Evolutionary conservation across 495 filamentous ascomycete genomes (phyloP).

Genomic region (Lophium mytilinum): DNA sequence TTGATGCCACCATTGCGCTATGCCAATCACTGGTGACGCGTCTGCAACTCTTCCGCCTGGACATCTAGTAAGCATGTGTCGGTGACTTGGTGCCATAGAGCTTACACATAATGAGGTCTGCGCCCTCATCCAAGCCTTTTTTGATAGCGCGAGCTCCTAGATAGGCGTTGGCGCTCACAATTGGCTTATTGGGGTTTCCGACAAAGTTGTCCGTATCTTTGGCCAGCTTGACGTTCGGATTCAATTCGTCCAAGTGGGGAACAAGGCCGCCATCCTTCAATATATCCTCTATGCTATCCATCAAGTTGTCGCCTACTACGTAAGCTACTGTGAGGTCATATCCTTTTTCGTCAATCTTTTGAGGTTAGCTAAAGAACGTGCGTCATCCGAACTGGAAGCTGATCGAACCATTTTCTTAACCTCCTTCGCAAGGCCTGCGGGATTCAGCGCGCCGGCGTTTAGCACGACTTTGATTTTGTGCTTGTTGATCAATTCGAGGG

Average conservation of each 20-base stretch:
- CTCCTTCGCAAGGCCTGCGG: constrained; percentile 10
- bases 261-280: constrained; percentile 13
- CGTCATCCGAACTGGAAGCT: too few relatives aligned
- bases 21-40: constrained; percentile 46
- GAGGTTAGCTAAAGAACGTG: too few relatives aligned
- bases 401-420: background rate
- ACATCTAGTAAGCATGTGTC: background rate
- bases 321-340: background rate
- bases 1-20: constrained; percentile 42
- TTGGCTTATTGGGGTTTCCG: background rate
- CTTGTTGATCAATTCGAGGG: constrained; percentile 12
- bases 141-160: constrained; percentile 46
- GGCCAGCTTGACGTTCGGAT: background rate
- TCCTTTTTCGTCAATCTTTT: background rate
- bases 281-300: background rate
- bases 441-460: constrained; percentile 25
- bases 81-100: background rate
- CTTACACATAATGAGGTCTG: constrained; percentile 47
- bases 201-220: background rate
- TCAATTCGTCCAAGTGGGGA: background rate
- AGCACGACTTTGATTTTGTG: constrained; percentile 26
- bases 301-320: background rate
- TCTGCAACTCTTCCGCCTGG: constrained; percentile 44
- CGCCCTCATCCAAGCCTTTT: constrained; percentile 41
- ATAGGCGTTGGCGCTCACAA: constrained; percentile 28